Conservation (phyloP, 352 stramenopile genomes). For the Globisporangium apiculatum region DNA sequence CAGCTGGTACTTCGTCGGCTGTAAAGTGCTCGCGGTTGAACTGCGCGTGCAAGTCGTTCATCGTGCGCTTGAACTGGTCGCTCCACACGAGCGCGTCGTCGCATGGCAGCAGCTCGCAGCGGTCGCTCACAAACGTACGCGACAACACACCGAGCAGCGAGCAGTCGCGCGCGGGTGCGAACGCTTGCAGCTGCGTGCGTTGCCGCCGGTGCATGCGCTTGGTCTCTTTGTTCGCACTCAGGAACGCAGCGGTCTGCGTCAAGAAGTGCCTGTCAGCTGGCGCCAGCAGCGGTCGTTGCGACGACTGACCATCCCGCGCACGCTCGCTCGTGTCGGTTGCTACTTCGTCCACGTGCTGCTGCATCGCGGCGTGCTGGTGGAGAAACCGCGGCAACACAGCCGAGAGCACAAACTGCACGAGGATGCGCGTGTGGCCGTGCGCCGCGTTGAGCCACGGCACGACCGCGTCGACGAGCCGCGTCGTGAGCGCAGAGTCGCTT, state of each 20-base stretch:
- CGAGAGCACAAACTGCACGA: slow-evolving; percentile 65
- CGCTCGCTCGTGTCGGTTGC: too few relatives aligned
- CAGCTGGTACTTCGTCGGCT: slow-evolving; percentile 5
- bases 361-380: slow-evolving; percentile 19
- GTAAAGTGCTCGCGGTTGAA: slow-evolving; percentile 66
- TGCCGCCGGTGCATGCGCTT: slow-evolving; percentile 81
- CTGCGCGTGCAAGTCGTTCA: slow-evolving; percentile 66
- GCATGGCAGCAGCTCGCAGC: slow-evolving; percentile 60
- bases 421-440: slow-evolving; percentile 74
- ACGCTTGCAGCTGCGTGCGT: slow-evolving; percentile 46
- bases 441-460: slow-evolving; percentile 73
- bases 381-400: slow-evolving; percentile 61
- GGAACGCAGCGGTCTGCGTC: slow-evolving; percentile 38
- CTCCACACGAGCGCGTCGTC: slow-evolving; percentile 47
- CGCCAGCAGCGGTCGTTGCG: background rate
- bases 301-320: background rate
- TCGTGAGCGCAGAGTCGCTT: slow-evolving; percentile 12
- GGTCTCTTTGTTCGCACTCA: slow-evolving; percentile 80
- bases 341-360: background rate
- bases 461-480: slow-evolving; percentile 36
- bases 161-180: slow-evolving; percentile 62
- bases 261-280: slow-evolving; percentile 35
- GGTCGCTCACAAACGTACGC: slow-evolving; percentile 60
- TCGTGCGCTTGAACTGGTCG: slow-evolving; percentile 50
- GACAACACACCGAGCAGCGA: slow-evolving; percentile 63